Conservation (phyloP, 331 rosid genomes). For the Spiraea crenata region DNA sequence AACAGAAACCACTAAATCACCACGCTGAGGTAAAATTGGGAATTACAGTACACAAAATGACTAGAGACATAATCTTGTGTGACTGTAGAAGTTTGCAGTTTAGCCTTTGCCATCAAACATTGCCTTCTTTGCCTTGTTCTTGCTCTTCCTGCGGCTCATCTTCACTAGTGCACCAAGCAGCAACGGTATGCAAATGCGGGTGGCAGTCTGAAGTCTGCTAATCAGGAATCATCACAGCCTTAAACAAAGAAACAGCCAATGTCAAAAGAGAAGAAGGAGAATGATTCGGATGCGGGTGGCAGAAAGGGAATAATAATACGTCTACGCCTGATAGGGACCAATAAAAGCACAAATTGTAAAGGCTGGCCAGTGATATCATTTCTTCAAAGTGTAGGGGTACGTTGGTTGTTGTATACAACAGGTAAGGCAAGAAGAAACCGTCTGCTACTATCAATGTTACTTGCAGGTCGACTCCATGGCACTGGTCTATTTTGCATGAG, state of each 20-base stretch:
- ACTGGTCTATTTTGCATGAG: too few relatives aligned
- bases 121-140: slow-evolving; percentile 44
- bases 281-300: slow-evolving; percentile 13
- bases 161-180: slow-evolving; percentile 46
- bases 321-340: neutral
- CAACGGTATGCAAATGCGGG: slow-evolving; percentile 53
- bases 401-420: too few relatives aligned
- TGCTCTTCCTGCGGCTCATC: slow-evolving; percentile 44
- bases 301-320: neutral
- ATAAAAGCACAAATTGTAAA: too few relatives aligned
- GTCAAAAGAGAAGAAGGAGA: slow-evolving; percentile 42
- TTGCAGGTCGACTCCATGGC: too few relatives aligned
- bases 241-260: slow-evolving; percentile 59
- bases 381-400: too few relatives aligned
- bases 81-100: neutral
- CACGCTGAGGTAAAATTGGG: neutral
- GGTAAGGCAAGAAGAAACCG: too few relatives aligned
- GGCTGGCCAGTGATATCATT: too few relatives aligned
- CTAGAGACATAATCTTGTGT: too few relatives aligned
- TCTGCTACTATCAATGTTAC: too few relatives aligned
- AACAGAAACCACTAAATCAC: neutral
- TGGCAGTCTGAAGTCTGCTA: slow-evolving; percentile 31
- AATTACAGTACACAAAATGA: neutral
- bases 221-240: slow-evolving; percentile 68
- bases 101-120: slow-evolving; percentile 12